Conservation (phyloP, 257 asterid genomes). For the Salvia splendens region DNA sequence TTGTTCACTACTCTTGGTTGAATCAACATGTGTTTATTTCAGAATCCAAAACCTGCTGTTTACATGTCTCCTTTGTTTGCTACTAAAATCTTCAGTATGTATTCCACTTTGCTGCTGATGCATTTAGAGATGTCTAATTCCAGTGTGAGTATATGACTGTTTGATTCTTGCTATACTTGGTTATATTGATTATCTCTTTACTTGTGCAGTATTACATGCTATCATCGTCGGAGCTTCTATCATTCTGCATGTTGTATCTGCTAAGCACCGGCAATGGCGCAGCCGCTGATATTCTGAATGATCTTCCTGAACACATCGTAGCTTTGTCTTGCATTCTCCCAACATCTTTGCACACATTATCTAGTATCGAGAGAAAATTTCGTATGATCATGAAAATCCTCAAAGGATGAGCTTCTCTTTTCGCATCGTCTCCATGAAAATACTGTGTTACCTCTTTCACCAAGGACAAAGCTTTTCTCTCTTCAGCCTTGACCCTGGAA, state of each 20-base stretch:
- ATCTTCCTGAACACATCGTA: constrained; percentile 60
- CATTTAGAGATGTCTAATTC: constrained; percentile 8
- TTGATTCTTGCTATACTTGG: constrained; percentile 1
- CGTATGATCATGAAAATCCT: constrained; percentile 74
- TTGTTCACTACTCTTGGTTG: constrained; percentile 4
- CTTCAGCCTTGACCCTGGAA: constrained; percentile 65
- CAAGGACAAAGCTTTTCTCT: constrained; percentile 60
- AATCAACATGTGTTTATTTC: constrained; percentile 1
- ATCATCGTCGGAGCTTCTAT: constrained; percentile 62
- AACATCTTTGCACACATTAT: constrained; percentile 80
- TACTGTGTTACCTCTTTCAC: constrained; percentile 84
- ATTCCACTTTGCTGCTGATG: constrained; percentile 20
- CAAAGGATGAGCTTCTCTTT: constrained; percentile 72
- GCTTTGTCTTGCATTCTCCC: constrained; percentile 71
- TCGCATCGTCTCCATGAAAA: constrained; percentile 81
- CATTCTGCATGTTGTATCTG: constrained; percentile 53
- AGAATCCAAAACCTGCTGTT: constrained; percentile 23
- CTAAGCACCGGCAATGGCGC: constrained; percentile 63
- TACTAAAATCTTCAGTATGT: neutral
- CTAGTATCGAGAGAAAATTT: constrained; percentile 73
- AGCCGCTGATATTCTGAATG: constrained; percentile 66
- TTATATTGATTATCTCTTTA: neutral
- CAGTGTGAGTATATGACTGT: constrained; percentile 1
- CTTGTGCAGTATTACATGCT: constrained; percentile 42
- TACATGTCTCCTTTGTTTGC: constrained; percentile 19